Evolutionary conservation across 2,329 filamentous ascomycete genomes (phyloP).

Genomic region (Alternaria rosae): DNA sequence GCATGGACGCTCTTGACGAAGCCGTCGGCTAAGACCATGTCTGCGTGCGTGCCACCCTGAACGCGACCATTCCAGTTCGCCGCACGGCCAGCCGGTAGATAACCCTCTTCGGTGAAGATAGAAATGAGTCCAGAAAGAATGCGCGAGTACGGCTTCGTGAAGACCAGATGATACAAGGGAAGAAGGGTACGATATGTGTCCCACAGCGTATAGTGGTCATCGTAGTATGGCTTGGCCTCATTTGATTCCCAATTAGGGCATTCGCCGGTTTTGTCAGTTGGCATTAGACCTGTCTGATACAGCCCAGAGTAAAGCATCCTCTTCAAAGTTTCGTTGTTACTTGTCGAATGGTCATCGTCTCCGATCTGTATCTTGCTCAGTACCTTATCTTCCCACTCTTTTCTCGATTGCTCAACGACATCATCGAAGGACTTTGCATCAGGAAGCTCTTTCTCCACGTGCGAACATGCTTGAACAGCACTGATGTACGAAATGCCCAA

Average conservation of each 20-base stretch:
- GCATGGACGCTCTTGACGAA: conserved; percentile 42
- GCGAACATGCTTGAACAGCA: conserved; percentile 65
- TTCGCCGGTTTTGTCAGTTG: conserved; percentile 39
- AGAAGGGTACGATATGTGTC: conserved; percentile 18
- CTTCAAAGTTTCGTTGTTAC: conserved; percentile 9
- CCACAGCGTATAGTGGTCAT: conserved; percentile 40
- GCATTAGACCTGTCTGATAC: conserved; percentile 49
- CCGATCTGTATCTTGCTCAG: conserved; percentile 58
- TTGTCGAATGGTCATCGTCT: conserved; percentile 6
- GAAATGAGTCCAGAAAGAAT: conserved; percentile 19
- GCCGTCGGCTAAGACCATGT: conserved; percentile 41
- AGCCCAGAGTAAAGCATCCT: conserved; percentile 48
- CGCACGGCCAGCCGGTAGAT: conserved; percentile 45
- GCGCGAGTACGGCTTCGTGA: conserved; percentile 18
- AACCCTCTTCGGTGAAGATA: conserved; percentile 38
- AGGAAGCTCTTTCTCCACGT: conserved; percentile 71
- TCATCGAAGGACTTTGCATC: conserved; percentile 43
- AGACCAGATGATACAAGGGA: conserved; percentile 23
- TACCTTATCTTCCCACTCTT: conserved; percentile 55
- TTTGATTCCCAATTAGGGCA: conserved; percentile 35
- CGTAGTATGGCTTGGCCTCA: conserved; percentile 44
- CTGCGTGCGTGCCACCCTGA: conserved; percentile 47
- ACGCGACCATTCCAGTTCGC: conserved; percentile 45
- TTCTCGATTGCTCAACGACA: conserved; percentile 44
- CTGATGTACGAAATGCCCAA: conserved; percentile 55